phyloP scores from a whole-genome alignment of 805 yeast genomes.

The Candida vartiovaarae region DNA sequence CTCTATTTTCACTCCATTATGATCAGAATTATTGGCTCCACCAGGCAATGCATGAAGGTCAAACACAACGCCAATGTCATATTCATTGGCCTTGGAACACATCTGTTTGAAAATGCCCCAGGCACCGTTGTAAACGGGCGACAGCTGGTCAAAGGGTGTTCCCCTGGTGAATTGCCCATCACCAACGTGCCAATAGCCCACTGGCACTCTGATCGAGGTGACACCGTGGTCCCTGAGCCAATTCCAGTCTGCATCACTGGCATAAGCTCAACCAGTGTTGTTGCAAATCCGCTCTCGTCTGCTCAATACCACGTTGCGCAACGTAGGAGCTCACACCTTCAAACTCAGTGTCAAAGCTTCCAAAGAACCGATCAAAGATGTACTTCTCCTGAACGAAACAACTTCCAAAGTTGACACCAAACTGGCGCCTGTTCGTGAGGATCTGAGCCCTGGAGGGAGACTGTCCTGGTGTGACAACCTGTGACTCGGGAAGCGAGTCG shows the following conservation, averaged over 20 bases:
- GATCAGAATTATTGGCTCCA: slow-evolving; percentile 85
- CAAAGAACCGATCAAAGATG: slow-evolving; percentile 59
- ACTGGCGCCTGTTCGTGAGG: slow-evolving; percentile 55
- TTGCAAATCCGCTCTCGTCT: slow-evolving; percentile 47
- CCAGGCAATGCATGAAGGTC: slow-evolving; percentile 90
- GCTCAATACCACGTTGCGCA: slow-evolving; percentile 43
- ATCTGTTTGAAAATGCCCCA: slow-evolving; percentile 59
- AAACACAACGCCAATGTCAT: slow-evolving; percentile 66
- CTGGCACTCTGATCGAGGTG: slow-evolving; percentile 78
- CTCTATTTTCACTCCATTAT: slow-evolving; percentile 63
- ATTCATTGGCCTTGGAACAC: slow-evolving; percentile 50
- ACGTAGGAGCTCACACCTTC: slow-evolving; percentile 56
- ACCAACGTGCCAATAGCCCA: slow-evolving; percentile 86
- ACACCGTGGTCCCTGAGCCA: slow-evolving; percentile 64
- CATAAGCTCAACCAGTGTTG: slow-evolving; percentile 60
- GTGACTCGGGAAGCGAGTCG: slow-evolving; percentile 19
- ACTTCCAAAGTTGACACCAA: slow-evolving; percentile 84
- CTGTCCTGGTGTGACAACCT: slow-evolving; percentile 12
- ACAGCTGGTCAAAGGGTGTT: slow-evolving; percentile 54
- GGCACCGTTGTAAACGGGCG: slow-evolving; percentile 58
- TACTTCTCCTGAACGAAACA: slow-evolving; percentile 75
- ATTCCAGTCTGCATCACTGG: slow-evolving; percentile 68
- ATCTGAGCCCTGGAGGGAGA: slow-evolving; percentile 38
- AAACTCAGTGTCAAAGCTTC: slow-evolving; percentile 58
- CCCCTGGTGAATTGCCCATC: slow-evolving; percentile 51